A percentile compares a stretch with the other conserved stretches of the same genome.
phyloP scores from a whole-genome alignment of 2,329 filamentous ascomycete genomes.

The Thelonectria olida region DNA sequence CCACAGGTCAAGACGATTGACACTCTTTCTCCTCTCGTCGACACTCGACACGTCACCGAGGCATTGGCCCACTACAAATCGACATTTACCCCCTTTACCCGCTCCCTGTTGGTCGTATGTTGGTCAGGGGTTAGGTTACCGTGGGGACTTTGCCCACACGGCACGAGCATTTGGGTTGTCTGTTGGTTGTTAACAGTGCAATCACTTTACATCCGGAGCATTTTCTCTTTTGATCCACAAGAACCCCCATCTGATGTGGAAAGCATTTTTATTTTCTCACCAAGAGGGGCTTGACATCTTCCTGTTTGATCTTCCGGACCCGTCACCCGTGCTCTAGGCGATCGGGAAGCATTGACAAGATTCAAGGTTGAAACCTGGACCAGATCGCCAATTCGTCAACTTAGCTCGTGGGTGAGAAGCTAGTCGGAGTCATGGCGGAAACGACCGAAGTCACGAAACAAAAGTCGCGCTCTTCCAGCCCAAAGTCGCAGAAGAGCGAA shows the following conservation, averaged over 20 bases:
- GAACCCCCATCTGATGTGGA: no score
- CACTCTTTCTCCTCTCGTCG: neutral
- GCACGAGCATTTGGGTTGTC: neutral
- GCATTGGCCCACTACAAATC: neutral
- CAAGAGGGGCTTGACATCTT: no score
- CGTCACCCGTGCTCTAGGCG: no score
- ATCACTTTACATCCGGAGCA: neutral
- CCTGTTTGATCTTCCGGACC: no score
- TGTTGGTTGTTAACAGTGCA: slow-evolving; percentile 14
- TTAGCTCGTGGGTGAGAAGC: no score
- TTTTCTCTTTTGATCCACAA: neutral
- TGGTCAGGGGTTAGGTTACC: neutral
- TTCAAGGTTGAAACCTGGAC: no score
- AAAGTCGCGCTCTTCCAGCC: slow-evolving; percentile 1
- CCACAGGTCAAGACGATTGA: no score
- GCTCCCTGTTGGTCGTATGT: slow-evolving; percentile 2
- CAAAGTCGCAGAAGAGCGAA: slow-evolving; percentile 2
- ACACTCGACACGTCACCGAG: slow-evolving; percentile 18
- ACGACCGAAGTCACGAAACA: neutral
- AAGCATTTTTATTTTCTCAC: no score
- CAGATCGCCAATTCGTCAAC: neutral
- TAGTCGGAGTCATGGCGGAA: no score
- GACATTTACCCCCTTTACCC: neutral
- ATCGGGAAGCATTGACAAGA: no score
- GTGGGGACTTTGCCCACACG: neutral